phyloP scores from a whole-genome alignment of 169 alveolate genomes.

The Babesia bovis region DNA sequence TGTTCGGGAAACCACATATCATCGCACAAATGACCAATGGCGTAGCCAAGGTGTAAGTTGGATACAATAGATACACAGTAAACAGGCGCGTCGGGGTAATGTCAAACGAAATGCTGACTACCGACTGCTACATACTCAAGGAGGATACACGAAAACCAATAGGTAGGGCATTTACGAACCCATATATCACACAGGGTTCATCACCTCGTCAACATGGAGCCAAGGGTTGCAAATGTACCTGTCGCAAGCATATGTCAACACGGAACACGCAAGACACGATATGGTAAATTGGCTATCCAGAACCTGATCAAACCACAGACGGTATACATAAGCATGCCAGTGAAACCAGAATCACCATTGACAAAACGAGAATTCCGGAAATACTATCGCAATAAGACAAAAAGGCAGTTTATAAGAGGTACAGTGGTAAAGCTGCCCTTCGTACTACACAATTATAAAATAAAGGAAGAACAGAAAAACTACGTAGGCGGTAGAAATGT shows the following conservation, averaged over 20 bases:
- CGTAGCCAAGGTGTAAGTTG: slow-evolving; percentile 57
- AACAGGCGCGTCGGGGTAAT: slow-evolving; percentile 61
- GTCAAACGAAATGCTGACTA: slow-evolving; percentile 17
- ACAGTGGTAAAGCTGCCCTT: slow-evolving; percentile 52
- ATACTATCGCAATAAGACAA: slow-evolving; percentile 43
- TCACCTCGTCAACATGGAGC: slow-evolving; percentile 61
- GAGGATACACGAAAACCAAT: slow-evolving; percentile 51
- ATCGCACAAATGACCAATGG: slow-evolving; percentile 41
- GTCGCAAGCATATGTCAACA: slow-evolving; percentile 51
- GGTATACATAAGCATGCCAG: slow-evolving; percentile 39
- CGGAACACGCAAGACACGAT: slow-evolving; percentile 62
- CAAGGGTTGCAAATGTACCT: slow-evolving; percentile 57
- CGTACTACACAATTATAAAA: slow-evolving; percentile 32
- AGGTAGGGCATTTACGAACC: slow-evolving; percentile 1
- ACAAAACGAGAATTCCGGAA: slow-evolving; percentile 35
- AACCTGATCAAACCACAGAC: slow-evolving; percentile 29
- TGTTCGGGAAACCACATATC: slow-evolving; percentile 69
- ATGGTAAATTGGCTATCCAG: slow-evolving; percentile 51
- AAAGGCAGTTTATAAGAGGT: slow-evolving; percentile 28
- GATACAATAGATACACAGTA: background rate
- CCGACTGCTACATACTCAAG: slow-evolving; percentile 20
- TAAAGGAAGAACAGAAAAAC: slow-evolving; percentile 7
- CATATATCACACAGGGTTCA: slow-evolving; percentile 14
- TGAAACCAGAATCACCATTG: slow-evolving; percentile 25
- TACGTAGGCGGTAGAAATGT: slow-evolving; percentile 37